Base-by-base conservation (phyloP, 768 basidiomycete genomes). In the Xanthoconium purpureum region DNA sequence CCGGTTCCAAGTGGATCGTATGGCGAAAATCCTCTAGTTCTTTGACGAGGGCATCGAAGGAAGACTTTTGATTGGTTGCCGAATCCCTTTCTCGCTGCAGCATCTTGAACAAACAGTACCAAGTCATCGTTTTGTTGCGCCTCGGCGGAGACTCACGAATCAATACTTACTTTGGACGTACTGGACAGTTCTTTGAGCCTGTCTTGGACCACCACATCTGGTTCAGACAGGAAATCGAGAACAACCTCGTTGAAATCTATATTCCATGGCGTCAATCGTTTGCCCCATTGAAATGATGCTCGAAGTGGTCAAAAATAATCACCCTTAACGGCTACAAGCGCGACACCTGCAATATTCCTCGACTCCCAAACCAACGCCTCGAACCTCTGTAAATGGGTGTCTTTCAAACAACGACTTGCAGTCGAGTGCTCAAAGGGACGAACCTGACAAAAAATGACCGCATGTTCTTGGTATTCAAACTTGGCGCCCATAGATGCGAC, bases 241-340 rank as follows among this genome's bases (percentile, higher is more conserved):
- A 65, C 30, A 11, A 63, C 20, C n/a, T 65, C 61, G 15, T 54
- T 60, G 50, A 65, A 66, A 36, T 65, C 64, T 65, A 43, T 18
- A 20, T 32, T 20, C 20, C 17, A 15, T 1, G 8, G 12, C 20
- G 28, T 33, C 5, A 3, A 24, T 32, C 2, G 17, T 1, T 9
- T 32, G 30, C 10, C 6, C 32, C 15, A 3, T 47, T 14, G 36
- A 38, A 43, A 12, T 6, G 4, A 17, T 10, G 29, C 8, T 5
- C n/a, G 36, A 33, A 46, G 24, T 24, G 24, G 24, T 24, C 35
- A 13, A 35, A 17, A 12, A 17, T 15, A 2, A 14, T 35, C 2
- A 60, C 64, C 64, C 56, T 58, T 66, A 5, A 60, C 10, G 11
- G 64, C 63, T 13, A 53, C 61, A 35, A 62, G 54, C 8, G 48